phyloP scores from a whole-genome alignment of 1,284 basidiomycete species.

The Tylopilus sp. region DNA sequence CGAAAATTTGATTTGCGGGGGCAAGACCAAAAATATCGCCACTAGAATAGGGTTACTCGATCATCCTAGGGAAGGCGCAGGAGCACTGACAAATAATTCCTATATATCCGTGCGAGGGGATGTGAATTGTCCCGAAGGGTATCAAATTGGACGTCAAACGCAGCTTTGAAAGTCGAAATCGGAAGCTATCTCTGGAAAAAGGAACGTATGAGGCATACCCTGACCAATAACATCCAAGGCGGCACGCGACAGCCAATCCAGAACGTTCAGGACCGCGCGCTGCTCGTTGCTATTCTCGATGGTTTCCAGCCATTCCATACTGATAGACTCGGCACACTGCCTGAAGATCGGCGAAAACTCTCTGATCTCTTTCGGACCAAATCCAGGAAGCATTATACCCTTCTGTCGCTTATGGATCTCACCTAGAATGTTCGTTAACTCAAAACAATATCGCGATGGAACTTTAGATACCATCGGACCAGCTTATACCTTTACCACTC shows the following conservation, averaged over 20 bases:
- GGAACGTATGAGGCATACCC: slow-evolving; percentile 40
- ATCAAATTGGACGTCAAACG: slow-evolving; percentile 54
- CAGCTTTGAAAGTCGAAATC: slow-evolving; percentile 40
- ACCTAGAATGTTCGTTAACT: slow-evolving; percentile 40
- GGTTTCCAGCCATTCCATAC: slow-evolving; percentile 55
- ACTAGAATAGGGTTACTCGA: slow-evolving; percentile 15
- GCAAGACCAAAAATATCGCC: slow-evolving; percentile 29
- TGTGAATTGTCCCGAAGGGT: slow-evolving; percentile 49
- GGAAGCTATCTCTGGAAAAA: background rate
- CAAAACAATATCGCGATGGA: background rate
- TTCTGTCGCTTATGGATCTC: slow-evolving; percentile 55
- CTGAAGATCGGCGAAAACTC: slow-evolving; percentile 51
- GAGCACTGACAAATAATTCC: slow-evolving; percentile 46
- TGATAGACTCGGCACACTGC: slow-evolving; percentile 32
- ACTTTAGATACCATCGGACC: slow-evolving; percentile 50
- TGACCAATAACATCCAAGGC: slow-evolving; percentile 60
- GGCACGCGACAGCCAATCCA: slow-evolving; percentile 50
- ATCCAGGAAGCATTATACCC: slow-evolving; percentile 56
- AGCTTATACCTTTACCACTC: slow-evolving; percentile 49
- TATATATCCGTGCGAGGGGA: slow-evolving; percentile 47
- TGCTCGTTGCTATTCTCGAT: slow-evolving; percentile 39
- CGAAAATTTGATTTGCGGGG: slow-evolving; percentile 30
- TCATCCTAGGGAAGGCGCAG: background rate
- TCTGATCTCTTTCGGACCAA: slow-evolving; percentile 49
- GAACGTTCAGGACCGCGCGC: slow-evolving; percentile 50